phyloP scores from a whole-genome alignment of 805 yeast genomes.

The Sugiyamaella lignohabitans region DNA sequence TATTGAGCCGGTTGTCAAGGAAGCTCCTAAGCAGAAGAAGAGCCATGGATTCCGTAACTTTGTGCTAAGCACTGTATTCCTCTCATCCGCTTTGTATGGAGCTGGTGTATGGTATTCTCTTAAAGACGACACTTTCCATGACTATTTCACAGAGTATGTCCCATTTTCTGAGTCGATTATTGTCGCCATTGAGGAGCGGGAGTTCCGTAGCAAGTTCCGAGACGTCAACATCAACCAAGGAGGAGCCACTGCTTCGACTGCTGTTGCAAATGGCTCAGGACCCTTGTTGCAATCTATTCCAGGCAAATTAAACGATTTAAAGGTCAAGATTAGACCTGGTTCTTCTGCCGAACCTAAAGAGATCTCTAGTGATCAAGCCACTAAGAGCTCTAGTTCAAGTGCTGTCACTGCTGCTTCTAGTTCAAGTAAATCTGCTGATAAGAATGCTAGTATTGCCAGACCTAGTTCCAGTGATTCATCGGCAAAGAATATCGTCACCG shows the following conservation, averaged over 20 bases:
- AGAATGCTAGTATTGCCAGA: too few species aligned
- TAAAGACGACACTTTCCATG: conserved; percentile 53
- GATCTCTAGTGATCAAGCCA: not conserved
- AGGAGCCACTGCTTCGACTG: not conserved
- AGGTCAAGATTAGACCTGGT: conserved; percentile 15
- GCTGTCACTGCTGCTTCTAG: not conserved
- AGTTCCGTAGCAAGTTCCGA: conserved; percentile 26
- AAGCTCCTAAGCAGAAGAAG: conserved; percentile 13
- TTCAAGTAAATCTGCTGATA: conserved; percentile 27
- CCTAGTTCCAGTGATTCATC: too few species aligned
- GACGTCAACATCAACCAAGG: conserved; percentile 7
- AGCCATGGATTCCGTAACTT: conserved; percentile 29
- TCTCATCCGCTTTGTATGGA: conserved; percentile 40
- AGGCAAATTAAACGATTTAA: conserved; percentile 2
- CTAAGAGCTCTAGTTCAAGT: conserved; percentile 1
- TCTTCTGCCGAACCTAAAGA: conserved; percentile 5
- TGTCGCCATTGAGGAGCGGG: conserved; percentile 41
- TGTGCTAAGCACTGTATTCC: conserved; percentile 22
- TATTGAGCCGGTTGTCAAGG: too few species aligned
- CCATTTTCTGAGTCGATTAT: conserved; percentile 57
- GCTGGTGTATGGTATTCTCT: conserved; percentile 56
- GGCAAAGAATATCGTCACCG: conserved; percentile 24
- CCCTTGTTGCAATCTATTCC: not conserved
- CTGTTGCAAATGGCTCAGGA: not conserved
- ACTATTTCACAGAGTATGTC: conserved; percentile 53